These are phyloP conservation scores for Platanthera guangdongensis DNA, from an alignment of 106 monocot genomes.

Conservation along the genomic window DNA sequence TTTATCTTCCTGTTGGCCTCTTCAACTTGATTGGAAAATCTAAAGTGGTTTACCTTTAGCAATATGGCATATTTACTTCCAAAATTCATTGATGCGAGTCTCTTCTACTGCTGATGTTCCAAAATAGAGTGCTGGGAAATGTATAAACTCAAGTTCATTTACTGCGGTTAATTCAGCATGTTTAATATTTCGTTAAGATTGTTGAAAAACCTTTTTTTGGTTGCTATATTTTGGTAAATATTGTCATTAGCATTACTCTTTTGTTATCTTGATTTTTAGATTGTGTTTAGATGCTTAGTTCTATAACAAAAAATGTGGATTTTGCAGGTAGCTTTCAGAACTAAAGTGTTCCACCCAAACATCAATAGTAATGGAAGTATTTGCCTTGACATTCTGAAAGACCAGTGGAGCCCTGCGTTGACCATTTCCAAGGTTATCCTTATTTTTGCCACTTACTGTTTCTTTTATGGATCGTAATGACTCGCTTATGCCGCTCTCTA, in stretches of 20 bases:
- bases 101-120: background rate
- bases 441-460: constrained; percentile 1
- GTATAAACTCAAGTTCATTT: background rate
- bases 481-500: background rate
- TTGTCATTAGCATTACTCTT: background rate
- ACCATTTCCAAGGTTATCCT: constrained; percentile 14
- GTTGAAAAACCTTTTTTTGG: background rate
- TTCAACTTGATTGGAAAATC: background rate
- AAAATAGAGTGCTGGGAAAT: background rate
- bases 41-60: background rate
- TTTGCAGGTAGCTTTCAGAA: constrained; percentile 18
- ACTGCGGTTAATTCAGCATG: background rate
- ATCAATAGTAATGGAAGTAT: constrained; percentile 21
- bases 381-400: constrained; percentile 20
- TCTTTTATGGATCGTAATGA: background rate
- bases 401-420: constrained; percentile 19
- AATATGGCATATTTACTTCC: background rate
- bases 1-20: background rate
- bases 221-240: background rate
- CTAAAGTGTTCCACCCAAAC: constrained; percentile 18
- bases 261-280: background rate
- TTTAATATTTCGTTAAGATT: background rate
- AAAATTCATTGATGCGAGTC: background rate
- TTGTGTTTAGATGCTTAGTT: background rate
- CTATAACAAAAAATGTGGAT: background rate